Evolutionary conservation across 176 grass and related monocot species (phyloP).

Genomic region (Leersia perrieri): DNA sequence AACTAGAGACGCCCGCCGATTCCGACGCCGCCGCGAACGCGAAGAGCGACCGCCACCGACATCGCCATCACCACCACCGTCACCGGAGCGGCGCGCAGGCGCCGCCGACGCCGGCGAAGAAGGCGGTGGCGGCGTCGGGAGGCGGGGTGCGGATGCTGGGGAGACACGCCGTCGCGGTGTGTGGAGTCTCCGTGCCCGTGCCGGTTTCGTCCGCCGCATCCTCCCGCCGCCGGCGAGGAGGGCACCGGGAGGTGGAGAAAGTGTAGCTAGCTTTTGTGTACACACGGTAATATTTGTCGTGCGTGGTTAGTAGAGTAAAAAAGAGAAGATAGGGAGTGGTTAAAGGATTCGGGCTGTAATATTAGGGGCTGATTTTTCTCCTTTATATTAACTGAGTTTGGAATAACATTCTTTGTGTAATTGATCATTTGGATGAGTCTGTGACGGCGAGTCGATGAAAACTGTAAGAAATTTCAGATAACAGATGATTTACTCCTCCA

Average conservation of each 20-base stretch:
- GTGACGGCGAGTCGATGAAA: not conserved
- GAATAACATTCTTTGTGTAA: not conserved
- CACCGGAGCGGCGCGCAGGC: not conserved
- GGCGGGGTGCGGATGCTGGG: constrained; percentile 2
- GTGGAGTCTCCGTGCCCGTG: constrained; percentile 12
- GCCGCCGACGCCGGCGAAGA: not conserved
- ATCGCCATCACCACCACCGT: not conserved
- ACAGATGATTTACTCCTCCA: not conserved
- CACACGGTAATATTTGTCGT: not conserved
- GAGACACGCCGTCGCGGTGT: constrained; percentile 46
- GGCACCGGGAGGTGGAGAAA: constrained; percentile 34
- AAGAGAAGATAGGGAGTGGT: not conserved
- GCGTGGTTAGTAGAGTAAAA: not conserved
- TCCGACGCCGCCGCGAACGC: not conserved
- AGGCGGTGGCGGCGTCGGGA: not conserved
- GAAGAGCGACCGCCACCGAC: not conserved
- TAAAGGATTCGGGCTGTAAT: constrained; percentile 8
- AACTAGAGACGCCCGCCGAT: not conserved
- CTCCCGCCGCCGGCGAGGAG: not conserved
- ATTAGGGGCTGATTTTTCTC: not conserved
- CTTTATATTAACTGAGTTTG: not conserved
- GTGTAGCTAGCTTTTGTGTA: constrained; percentile 19
- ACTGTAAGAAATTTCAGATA: not conserved
- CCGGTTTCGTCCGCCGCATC: not conserved
- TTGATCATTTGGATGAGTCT: not conserved